Conservation (phyloP, 768 basidiomycete species). For the Amanita muscaria region DNA sequence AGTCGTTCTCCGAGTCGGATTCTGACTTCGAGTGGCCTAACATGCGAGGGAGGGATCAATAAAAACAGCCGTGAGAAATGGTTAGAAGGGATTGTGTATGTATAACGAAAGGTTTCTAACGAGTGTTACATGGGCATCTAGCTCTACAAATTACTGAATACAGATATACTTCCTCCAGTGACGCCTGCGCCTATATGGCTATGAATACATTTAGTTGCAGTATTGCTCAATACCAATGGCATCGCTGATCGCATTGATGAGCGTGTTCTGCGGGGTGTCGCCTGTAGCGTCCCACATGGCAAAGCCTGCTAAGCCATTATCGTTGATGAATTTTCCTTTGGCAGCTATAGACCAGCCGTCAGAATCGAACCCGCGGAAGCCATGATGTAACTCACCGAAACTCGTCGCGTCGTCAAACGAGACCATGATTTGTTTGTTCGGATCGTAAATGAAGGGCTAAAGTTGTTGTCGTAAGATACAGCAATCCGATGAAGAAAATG, state of each 20-base stretch:
- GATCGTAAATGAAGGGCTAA: conserved; percentile 63
- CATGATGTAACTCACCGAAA: conserved; percentile 30
- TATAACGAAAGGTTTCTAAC: no score
- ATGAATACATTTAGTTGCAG: conserved; percentile 7
- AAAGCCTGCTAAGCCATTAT: conserved; percentile 47
- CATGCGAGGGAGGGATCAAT: no score
- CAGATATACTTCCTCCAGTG: no score
- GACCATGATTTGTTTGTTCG: conserved; percentile 43
- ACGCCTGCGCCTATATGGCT: conserved; percentile 2
- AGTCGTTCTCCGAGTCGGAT: conserved; percentile 61
- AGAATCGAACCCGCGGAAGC: neutral
- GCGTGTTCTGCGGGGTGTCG: conserved; percentile 43
- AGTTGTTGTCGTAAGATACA: no score
- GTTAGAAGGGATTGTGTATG: no score
- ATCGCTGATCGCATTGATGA: conserved; percentile 44
- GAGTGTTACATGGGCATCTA: no score
- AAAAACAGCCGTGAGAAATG: no score
- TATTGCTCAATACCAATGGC: conserved; percentile 24
- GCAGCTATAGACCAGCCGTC: conserved; percentile 20
- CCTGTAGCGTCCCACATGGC: conserved; percentile 60
- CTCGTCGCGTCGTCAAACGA: conserved; percentile 60
- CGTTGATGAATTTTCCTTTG: conserved; percentile 55
- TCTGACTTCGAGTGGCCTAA: conserved; percentile 9
- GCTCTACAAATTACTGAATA: no score
- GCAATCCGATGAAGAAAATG: no score